phyloP scores from a whole-genome alignment of 2,329 filamentous ascomycete genomes.

The Epichloe hybrida region DNA sequence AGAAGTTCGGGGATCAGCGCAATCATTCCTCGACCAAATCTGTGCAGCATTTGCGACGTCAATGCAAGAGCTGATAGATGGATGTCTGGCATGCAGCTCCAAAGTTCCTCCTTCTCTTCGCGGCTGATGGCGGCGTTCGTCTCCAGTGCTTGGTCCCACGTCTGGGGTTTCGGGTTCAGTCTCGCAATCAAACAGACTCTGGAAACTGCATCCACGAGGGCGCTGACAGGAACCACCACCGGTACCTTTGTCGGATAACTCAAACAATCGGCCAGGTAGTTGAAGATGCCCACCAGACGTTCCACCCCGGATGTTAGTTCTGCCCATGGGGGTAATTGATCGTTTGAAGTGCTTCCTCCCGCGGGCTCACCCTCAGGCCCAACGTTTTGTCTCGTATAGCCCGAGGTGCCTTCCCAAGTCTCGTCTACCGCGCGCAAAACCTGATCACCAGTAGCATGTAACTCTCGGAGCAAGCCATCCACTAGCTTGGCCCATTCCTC shows the following conservation, averaged over 20 bases:
- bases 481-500: constrained; percentile 68
- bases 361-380: constrained; percentile 32
- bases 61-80: constrained; percentile 59
- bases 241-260: constrained; percentile 48
- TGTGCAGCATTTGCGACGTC: constrained; percentile 39
- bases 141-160: constrained; percentile 38
- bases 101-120: constrained; percentile 72
- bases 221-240: constrained; percentile 53
- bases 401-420: constrained; percentile 60
- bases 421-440: constrained; percentile 70
- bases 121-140: constrained; percentile 60
- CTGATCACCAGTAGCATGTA: constrained; percentile 60
- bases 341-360: constrained; percentile 30
- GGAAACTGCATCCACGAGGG: constrained; percentile 53
- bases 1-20: constrained; percentile 51
- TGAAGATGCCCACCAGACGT: constrained; percentile 52
- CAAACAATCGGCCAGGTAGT: constrained; percentile 50
- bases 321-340: constrained; percentile 54
- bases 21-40: constrained; percentile 43
- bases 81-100: constrained; percentile 57
- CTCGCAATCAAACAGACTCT: constrained; percentile 55
- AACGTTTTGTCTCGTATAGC: constrained; percentile 29
- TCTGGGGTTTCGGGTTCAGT: constrained; percentile 33
- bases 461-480: constrained; percentile 44
- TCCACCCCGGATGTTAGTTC: constrained; percentile 61